Conservation (phyloP, 495 filamentous ascomycete species). For the Immersiella caudata region DNA sequence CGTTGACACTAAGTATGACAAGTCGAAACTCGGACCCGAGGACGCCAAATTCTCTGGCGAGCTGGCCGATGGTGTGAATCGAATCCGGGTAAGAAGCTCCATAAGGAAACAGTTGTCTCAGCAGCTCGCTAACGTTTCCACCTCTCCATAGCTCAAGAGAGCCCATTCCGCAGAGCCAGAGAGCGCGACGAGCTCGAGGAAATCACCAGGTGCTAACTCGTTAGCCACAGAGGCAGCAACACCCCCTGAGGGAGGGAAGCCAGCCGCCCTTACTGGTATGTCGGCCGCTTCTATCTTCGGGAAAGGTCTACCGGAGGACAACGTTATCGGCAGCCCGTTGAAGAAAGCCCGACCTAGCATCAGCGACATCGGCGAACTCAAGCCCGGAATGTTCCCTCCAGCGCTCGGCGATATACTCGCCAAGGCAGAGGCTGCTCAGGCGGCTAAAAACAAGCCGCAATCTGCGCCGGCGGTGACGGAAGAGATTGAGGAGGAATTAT, state of each 20-base stretch:
- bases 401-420: constrained; percentile 51
- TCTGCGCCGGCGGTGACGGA: constrained; percentile 28
- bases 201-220: constrained; percentile 43
- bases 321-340: constrained; percentile 71
- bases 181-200: constrained; percentile 47
- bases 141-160: constrained; percentile 77
- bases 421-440: constrained; percentile 46
- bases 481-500: constrained; percentile 46
- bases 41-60: constrained; percentile 84
- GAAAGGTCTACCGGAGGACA: constrained; percentile 43
- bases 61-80: constrained; percentile 84
- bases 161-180: constrained; percentile 85
- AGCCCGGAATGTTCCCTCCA: constrained; percentile 46
- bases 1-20: constrained; percentile 69
- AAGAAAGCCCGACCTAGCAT: constrained; percentile 82
- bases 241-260: constrained; percentile 23
- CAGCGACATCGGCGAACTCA: constrained; percentile 45
- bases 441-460: constrained; percentile 42
- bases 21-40: constrained; percentile 63
- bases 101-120: background rate
- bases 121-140: constrained; percentile 27
- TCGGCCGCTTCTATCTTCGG: constrained; percentile 39
- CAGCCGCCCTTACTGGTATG: constrained; percentile 23
- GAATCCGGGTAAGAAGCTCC: constrained; percentile 76
- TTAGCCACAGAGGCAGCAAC: constrained; percentile 39